phyloP scores from a whole-genome alignment of 2,329 filamentous ascomycete genomes.

The Pseudocercospora vitis region DNA sequence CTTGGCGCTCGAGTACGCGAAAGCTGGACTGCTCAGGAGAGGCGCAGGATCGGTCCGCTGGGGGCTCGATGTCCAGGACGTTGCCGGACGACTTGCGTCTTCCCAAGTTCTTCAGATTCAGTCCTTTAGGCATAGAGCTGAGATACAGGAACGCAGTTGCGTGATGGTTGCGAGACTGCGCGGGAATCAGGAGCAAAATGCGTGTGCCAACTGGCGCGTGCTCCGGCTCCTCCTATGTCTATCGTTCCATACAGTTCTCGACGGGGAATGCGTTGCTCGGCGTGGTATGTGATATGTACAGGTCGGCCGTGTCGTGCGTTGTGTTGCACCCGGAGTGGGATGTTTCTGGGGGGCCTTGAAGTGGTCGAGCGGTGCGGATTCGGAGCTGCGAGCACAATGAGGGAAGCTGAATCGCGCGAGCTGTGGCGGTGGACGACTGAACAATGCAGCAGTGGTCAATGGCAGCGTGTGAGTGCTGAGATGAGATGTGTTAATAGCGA shows the following conservation, averaged over 20 bases:
- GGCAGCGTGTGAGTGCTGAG: too few relatives aligned
- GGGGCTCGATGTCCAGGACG: constrained; percentile 45
- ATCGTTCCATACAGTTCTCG: constrained; percentile 20
- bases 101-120: constrained; percentile 54
- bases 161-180: constrained; percentile 19
- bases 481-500: too few relatives aligned
- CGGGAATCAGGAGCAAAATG: neutral
- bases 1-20: constrained; percentile 54
- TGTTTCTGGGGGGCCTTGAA: neutral
- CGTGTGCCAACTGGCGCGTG: constrained; percentile 8
- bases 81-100: constrained; percentile 58
- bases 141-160: constrained; percentile 4
- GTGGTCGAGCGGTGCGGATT: neutral
- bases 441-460: too few relatives aligned
- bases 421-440: too few relatives aligned
- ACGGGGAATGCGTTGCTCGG: constrained; percentile 1
- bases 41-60: constrained; percentile 36
- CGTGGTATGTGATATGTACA: constrained; percentile 19
- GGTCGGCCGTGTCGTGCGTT: constrained; percentile 17
- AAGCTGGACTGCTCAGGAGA: constrained; percentile 46
- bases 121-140: constrained; percentile 53
- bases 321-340: constrained; percentile 16
- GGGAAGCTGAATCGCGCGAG: too few relatives aligned
- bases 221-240: constrained; percentile 8
- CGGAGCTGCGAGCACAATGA: neutral